A percentile compares a stretch with the other conserved stretches of the same genome.
Evolutionary conservation across 139 green algal species (phyloP).

Genomic region (Asterochloris erici): DNA sequence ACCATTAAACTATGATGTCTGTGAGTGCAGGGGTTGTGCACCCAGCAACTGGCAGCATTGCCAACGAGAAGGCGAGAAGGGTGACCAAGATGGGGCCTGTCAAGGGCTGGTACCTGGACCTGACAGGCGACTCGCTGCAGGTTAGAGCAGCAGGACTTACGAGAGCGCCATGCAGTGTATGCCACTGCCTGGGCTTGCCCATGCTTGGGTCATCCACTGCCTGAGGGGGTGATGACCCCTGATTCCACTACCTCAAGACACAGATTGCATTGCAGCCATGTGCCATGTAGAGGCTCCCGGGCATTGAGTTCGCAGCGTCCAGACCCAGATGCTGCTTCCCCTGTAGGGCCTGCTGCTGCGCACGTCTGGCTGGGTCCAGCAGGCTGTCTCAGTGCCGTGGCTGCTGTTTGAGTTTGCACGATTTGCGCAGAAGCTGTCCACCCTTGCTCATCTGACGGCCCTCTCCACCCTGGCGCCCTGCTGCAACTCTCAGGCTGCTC

Average conservation of each 20-base stretch:
- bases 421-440: background rate
- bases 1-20: background rate
- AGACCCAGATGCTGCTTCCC: too few relatives aligned
- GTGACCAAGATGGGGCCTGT: constrained; percentile 40
- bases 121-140: too few relatives aligned
- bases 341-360: too few relatives aligned
- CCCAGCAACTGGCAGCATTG: constrained; percentile 12
- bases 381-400: background rate
- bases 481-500: background rate
- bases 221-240: too few relatives aligned
- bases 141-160: too few relatives aligned
- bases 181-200: too few relatives aligned
- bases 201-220: too few relatives aligned
- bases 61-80: constrained; percentile 27
- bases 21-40: constrained; percentile 40
- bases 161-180: too few relatives aligned
- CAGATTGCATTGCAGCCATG: too few relatives aligned
- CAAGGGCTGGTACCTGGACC: constrained; percentile 39
- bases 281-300: too few relatives aligned
- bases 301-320: too few relatives aligned
- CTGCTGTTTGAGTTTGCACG: background rate
- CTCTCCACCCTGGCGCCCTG: background rate
- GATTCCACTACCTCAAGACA: too few relatives aligned
- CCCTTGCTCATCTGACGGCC: background rate
- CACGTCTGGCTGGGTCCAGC: background rate